Evolutionary conservation across 176 grass and related monocot species (phyloP).

Genomic region (Avena atlantica): DNA sequence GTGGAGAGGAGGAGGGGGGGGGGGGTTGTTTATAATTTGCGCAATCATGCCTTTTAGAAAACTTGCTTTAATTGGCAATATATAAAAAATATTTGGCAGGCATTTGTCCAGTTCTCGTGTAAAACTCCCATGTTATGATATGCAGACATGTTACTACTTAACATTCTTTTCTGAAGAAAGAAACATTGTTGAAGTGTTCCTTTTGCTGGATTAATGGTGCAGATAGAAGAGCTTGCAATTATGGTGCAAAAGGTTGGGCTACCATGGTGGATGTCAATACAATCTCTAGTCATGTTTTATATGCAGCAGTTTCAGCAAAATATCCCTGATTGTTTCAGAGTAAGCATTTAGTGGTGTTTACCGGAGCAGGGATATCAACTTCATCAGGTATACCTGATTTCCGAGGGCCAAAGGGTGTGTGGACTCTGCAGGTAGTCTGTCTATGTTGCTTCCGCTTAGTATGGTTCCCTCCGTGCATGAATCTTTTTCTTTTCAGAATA

Average conservation of each 20-base stretch:
- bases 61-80: constrained; percentile 17
- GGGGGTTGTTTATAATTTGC: neutral
- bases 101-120: neutral
- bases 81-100: neutral
- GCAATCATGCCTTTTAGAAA: neutral
- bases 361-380: constrained; percentile 97
- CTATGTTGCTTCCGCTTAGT: neutral
- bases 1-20: neutral
- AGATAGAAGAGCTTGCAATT: constrained; percentile 93
- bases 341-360: constrained; percentile 97
- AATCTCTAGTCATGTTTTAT: constrained; percentile 32
- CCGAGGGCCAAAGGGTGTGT: constrained; percentile 92
- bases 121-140: constrained; percentile 28
- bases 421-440: constrained; percentile 92
- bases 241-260: constrained; percentile 77
- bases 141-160: constrained; percentile 1
- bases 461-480: neutral
- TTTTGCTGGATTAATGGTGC: constrained; percentile 38
- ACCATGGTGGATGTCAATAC: constrained; percentile 20
- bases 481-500: constrained; percentile 25
- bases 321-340: constrained; percentile 67
- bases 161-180: constrained; percentile 31
- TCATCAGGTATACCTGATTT: constrained; percentile 97
- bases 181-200: constrained; percentile 35
- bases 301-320: constrained; percentile 18